phyloP scores from a whole-genome alignment of 352 stramenopile genomes.

The Globisporangium uncinulatum region DNA sequence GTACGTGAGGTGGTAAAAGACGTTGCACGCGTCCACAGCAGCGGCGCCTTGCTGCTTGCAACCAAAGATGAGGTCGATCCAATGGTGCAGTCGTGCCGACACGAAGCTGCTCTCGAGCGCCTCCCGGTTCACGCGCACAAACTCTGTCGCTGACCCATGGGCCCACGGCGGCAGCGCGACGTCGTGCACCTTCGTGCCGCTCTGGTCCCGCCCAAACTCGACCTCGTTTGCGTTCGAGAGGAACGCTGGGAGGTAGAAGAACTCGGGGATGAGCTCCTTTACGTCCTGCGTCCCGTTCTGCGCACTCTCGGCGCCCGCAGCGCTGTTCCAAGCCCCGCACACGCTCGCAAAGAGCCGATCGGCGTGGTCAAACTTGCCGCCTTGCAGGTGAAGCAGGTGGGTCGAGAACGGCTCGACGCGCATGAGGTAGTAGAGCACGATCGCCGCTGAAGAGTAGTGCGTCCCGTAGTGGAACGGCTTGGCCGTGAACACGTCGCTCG shows the following conservation, averaged over 20 bases:
- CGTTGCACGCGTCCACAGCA: constrained; percentile 93
- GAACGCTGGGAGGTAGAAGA: constrained; percentile 95
- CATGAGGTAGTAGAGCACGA: constrained; percentile 97
- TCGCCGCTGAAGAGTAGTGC: constrained; percentile 87
- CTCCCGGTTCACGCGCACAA: constrained; percentile 93
- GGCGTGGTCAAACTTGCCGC: constrained; percentile 96
- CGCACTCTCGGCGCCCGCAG: constrained; percentile 48
- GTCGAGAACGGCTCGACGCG: constrained; percentile 95
- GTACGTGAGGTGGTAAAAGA: constrained; percentile 98
- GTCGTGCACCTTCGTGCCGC: constrained; percentile 83
- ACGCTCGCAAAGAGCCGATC: constrained; percentile 97
- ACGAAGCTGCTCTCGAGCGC: constrained; percentile 95
- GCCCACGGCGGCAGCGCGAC: constrained; percentile 94
- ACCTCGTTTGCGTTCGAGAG: constrained; percentile 95
- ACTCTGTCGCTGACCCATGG: constrained; percentile 89
- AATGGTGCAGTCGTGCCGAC: constrained; percentile 94
- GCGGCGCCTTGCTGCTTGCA: constrained; percentile 93
- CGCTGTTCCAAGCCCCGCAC: constrained; percentile 87
- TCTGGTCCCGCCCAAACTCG: constrained; percentile 90
- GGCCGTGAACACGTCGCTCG: constrained; percentile 37
- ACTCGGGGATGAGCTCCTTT: constrained; percentile 99
- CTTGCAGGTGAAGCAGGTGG: constrained; percentile 92
- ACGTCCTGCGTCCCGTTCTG: constrained; percentile 92
- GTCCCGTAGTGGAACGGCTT: constrained; percentile 95
- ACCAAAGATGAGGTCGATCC: constrained; percentile 99